These are phyloP conservation scores for Penicillium antarcticum DNA, from an alignment of 495 filamentous ascomycete species.

Conservation along the genomic window DNA sequence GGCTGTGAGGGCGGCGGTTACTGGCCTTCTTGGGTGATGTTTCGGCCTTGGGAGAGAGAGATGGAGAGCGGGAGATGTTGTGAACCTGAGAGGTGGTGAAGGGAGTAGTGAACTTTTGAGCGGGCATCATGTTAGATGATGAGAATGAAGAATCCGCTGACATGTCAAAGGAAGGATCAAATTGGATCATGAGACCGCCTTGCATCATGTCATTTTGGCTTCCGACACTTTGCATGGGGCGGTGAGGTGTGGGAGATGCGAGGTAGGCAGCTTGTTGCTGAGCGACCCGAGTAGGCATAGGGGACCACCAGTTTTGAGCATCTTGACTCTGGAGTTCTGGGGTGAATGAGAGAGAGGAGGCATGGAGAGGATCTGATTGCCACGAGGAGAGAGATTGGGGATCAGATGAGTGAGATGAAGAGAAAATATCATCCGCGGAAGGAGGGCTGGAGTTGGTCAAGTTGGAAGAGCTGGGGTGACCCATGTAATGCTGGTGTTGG, in stretches of 20 bases:
- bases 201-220: conserved; percentile 39
- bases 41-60: conserved; percentile 35
- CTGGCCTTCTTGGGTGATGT: conserved; percentile 30
- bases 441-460: conserved; percentile 41
- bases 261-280: conserved; percentile 39
- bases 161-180: conserved; percentile 39
- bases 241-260: conserved; percentile 32
- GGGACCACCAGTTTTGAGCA: conserved; percentile 41
- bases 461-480: conserved; percentile 27
- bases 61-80: conserved; percentile 32
- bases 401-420: conserved; percentile 44
- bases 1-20: conserved; percentile 30
- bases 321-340: conserved; percentile 41
- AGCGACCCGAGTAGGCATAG: conserved; percentile 34
- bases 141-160: conserved; percentile 31
- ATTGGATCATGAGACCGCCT: conserved; percentile 47
- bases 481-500: conserved; percentile 39
- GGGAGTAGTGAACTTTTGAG: conserved; percentile 29
- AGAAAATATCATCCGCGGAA: conserved; percentile 42
- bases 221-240: conserved; percentile 27
- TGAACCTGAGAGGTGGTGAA: conserved; percentile 28
- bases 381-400: conserved; percentile 44
- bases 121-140: conserved; percentile 24
- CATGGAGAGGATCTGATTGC: conserved; percentile 40
- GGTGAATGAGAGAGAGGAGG: conserved; percentile 38